Base-by-base conservation (phyloP, 2,329 filamentous ascomycete species). In the Biscogniauxia mediterranea region DNA sequence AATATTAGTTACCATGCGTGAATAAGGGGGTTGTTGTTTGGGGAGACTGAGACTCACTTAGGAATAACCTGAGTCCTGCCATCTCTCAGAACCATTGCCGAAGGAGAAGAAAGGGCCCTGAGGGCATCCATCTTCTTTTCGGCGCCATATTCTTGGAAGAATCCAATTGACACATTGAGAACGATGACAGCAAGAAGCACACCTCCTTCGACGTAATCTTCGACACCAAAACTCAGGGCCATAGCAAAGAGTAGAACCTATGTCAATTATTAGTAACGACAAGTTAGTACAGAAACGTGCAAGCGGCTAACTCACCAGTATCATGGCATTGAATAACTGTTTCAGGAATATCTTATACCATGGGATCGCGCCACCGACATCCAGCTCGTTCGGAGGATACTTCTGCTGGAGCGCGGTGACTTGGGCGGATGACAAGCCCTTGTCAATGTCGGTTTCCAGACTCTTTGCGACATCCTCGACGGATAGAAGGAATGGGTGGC, bases 241-340 rank as follows among this genome's bases (percentile, higher is more conserved):
- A 93, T 92, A 69, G 90, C 90, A 69, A 93, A 89, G 58, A 91
- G 80, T 56, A 94, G 83, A 55, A 92, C 88, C 89, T 91, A 82
- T 77, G 67, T 81, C 74, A 60, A 79, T 65, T 80, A 74, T 75
- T 77, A 82, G 54, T 77, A 80, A 63, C 82, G 77, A 61, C 42
- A 28, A 26, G 15, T n/a, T 6, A 17, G 11, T 17, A 23, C 20
- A 9, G 23, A 57, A 21, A n/a, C 2, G 28, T 17, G 23, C 2
- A 20, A 21, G 28, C 23, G n/a, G 52, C 28, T 11, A 3, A 78
- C 83, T 66, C 76, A 86, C 85, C 69, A 92, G 76, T 60, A 90
- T 89, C 90, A 92, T 92, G 61, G 90, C 89, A 79, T 93, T 93
- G 71, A 87, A 85, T 21, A 92, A 75, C 73, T 93, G 90, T 68